phyloP scores from a whole-genome alignment of 2,329 filamentous ascomycete genomes.

The Phoma sp. region DNA sequence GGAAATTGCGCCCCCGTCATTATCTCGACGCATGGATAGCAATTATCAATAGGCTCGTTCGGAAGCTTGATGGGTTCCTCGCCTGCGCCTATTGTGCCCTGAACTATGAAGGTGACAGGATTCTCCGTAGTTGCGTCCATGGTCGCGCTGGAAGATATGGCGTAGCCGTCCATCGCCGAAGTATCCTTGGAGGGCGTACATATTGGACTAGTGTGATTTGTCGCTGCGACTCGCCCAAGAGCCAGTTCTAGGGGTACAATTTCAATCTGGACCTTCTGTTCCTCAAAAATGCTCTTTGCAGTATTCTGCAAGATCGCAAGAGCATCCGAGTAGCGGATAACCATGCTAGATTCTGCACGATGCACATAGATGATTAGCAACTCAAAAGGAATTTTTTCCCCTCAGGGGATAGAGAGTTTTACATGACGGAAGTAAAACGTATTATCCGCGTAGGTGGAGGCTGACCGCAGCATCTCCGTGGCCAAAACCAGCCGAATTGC shows the following conservation, averaged over 20 bases:
- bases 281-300: neutral
- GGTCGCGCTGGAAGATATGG: slow-evolving; percentile 16
- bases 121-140: slow-evolving; percentile 2
- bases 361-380: too few species aligned
- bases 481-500: neutral
- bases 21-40: slow-evolving; percentile 17
- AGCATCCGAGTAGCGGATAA: slow-evolving; percentile 3
- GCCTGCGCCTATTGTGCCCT: slow-evolving; percentile 8
- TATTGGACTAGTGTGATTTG: slow-evolving; percentile 5
- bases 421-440: slow-evolving; percentile 1
- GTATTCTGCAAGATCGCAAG: neutral
- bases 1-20: slow-evolving; percentile 17
- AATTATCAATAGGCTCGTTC: neutral
- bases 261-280: neutral
- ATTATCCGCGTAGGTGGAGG: slow-evolving; percentile 2
- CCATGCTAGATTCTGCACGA: neutral
- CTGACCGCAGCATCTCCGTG: neutral
- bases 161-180: slow-evolving; percentile 18
- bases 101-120: slow-evolving; percentile 14
- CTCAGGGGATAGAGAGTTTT: neutral
- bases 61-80: slow-evolving; percentile 1
- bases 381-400: neutral
- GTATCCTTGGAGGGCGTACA: slow-evolving; percentile 16
- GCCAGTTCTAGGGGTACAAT: slow-evolving; percentile 3
- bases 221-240: slow-evolving; percentile 11